A percentile compares a stretch with the other conserved stretches of the same genome.
These are phyloP conservation scores for Apiospora koreana DNA, from an alignment of 2,329 filamentous ascomycete species.

Conservation along the genomic window DNA sequence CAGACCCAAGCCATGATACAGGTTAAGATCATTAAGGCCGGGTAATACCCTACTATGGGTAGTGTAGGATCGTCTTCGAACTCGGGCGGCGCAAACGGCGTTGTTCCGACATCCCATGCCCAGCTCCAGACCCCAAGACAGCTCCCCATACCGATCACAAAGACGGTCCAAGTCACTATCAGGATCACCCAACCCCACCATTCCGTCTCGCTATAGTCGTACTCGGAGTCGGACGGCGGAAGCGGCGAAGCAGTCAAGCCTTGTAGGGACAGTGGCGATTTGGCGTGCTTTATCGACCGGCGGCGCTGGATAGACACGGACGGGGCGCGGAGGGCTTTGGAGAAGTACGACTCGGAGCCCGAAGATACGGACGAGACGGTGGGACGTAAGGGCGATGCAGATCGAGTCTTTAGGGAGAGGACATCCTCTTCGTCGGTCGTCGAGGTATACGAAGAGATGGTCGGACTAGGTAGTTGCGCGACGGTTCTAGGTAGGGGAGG, in stretches of 20 bases:
- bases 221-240: conserved; percentile 54
- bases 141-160: conserved; percentile 94
- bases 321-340: conserved; percentile 24
- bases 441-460: conserved; percentile 61
- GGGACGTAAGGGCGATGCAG: conserved; percentile 44
- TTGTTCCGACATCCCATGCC: conserved; percentile 98
- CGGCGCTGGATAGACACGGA: conserved; percentile 42
- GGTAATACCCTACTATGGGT: conserved; percentile 96
- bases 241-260: conserved; percentile 52
- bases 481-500: conserved; percentile 20
- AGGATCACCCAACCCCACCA: conserved; percentile 98
- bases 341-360: conserved; percentile 65
- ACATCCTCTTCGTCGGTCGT: conserved; percentile 85
- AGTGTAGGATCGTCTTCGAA: conserved; percentile 92
- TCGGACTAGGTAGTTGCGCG: conserved; percentile 48
- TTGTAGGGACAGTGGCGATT: conserved; percentile 61
- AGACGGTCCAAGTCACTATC: conserved; percentile 89
- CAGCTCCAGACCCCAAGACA: conserved; percentile 96
- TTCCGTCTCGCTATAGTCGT: conserved; percentile 93
- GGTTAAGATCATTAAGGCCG: conserved; percentile 88
- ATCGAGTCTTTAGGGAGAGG: conserved; percentile 60
- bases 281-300: conserved; percentile 53
- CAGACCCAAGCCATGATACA: conserved; percentile 98
- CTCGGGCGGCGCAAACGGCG: conserved; percentile 92
- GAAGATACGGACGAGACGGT: conserved; percentile 49